These are phyloP conservation scores for Amniculicola lignicola DNA, from an alignment of 495 filamentous ascomycete species.

Conservation along the genomic window DNA sequence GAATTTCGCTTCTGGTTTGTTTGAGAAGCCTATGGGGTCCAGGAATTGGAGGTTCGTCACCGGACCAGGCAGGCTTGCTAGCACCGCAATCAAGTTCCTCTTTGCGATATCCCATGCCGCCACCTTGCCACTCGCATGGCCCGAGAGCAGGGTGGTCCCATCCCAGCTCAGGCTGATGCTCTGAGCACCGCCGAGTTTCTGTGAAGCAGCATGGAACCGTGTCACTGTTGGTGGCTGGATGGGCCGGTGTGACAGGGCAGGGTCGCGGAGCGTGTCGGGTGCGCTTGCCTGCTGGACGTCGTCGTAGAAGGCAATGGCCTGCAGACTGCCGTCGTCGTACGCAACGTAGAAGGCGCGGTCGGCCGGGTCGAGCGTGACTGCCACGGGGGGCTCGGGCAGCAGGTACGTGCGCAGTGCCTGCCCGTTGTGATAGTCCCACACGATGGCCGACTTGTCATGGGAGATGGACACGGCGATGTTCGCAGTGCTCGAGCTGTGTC, in stretches of 20 bases:
- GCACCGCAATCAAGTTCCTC: slow-evolving; percentile 56
- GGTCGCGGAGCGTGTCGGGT: slow-evolving; percentile 27
- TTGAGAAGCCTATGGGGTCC: slow-evolving; percentile 58
- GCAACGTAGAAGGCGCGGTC: slow-evolving; percentile 79
- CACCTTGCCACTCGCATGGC: slow-evolving; percentile 78
- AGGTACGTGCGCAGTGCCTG: slow-evolving; percentile 73
- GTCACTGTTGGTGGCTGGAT: slow-evolving; percentile 40
- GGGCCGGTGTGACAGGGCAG: slow-evolving; percentile 21
- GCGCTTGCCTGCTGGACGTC: slow-evolving; percentile 8
- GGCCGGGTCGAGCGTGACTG: slow-evolving; percentile 74
- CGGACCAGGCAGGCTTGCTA: slow-evolving; percentile 69
- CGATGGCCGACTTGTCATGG: slow-evolving; percentile 74
- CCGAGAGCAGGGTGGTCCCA: slow-evolving; percentile 73
- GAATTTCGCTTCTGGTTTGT: slow-evolving; percentile 41
- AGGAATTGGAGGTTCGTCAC: slow-evolving; percentile 75
- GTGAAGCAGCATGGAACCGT: slow-evolving; percentile 60
- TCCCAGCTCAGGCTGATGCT: slow-evolving; percentile 73
- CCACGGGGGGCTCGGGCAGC: slow-evolving; percentile 66
- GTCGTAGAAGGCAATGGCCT: slow-evolving; percentile 72
- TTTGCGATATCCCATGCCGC: slow-evolving; percentile 73
- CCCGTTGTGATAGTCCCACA: slow-evolving; percentile 86
- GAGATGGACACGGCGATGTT: slow-evolving; percentile 76
- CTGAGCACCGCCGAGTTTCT: slow-evolving; percentile 59
- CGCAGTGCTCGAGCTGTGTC: slow-evolving; percentile 63
- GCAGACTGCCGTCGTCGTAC: slow-evolving; percentile 78